Percentiles rank a stretch among this genome's conserved stretches.
Conservation (phyloP, 768 basidiomycete species). For the Coprinellus micaceus region DNA sequence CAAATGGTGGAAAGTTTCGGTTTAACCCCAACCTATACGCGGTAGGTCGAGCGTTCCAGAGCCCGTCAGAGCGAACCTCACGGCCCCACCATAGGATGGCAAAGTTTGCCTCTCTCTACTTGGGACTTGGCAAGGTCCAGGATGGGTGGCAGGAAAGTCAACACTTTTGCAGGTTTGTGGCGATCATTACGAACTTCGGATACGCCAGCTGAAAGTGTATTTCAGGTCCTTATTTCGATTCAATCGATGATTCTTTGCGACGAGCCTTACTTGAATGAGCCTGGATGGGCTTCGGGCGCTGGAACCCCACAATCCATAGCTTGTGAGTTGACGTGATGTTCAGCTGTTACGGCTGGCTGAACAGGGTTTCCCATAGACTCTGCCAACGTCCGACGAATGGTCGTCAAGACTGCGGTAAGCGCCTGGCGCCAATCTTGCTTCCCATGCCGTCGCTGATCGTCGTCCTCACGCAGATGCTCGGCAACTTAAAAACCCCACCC, state of each 20-base stretch:
- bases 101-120: constrained; percentile 92
- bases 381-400: constrained; percentile 91
- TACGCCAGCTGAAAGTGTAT: constrained; percentile 47
- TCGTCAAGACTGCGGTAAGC: constrained; percentile 78
- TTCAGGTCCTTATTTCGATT: constrained; percentile 87
- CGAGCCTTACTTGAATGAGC: constrained; percentile 91
- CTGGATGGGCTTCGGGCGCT: constrained; percentile 73
- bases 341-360: not conserved
- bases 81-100: constrained; percentile 55
- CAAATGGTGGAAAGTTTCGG: constrained; percentile 82
- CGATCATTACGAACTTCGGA: constrained; percentile 14
- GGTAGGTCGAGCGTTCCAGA: constrained; percentile 29
- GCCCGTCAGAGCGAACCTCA: not conserved
- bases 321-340: constrained; percentile 46
- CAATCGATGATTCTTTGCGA: constrained; percentile 97
- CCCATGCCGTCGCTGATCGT: not conserved
- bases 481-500: constrained; percentile 75
- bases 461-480: constrained; percentile 61
- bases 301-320: constrained; percentile 75
- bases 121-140: constrained; percentile 91
- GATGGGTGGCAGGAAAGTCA: constrained; percentile 88
- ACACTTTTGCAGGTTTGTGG: constrained; percentile 73
- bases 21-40: constrained; percentile 96
- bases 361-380: constrained; percentile 53
- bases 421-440: not conserved